Base-by-base conservation (phyloP, 2,329 filamentous ascomycete species). In the Ceratocystis ficicola region DNA sequence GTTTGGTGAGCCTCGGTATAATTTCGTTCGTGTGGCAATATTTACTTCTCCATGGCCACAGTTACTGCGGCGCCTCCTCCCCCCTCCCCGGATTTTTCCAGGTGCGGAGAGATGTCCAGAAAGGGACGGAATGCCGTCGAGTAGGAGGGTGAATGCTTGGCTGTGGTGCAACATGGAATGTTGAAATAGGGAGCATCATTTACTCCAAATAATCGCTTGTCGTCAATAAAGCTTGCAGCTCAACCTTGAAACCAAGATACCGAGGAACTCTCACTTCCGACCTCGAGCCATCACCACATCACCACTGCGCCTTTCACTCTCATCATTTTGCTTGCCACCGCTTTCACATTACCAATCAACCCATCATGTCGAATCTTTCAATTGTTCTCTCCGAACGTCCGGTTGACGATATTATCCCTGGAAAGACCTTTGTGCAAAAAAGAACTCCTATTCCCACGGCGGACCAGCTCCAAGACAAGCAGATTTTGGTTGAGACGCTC, bases 371-470 rank as follows among this genome's bases (percentile, higher is more conserved):
- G 32, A 81, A 79, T 73, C 73, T 76, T 59, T 78, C 78, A 50
- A 76, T 88, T 68, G 77, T 83, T 68, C 82, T 90, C 67, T 84
- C 83, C 64, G 80, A 88, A 75, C 80, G 87, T 62, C 87, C 87
- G 8, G 79, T 75, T 65, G 78, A 74, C 64, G 75, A 79, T 68
- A 85, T 90, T 73, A 73, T 88, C 65, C 83, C 84, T 2, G 85
- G 85, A 67, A 75, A 83, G 72, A 77, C 76, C 4, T 66, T 66
- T 66, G 65, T 60, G 1, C 65, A 66, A n/a, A 63, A 64, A 30
- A 48, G 28, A 44, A 74, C 77, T 1, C 77, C 81, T 1, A 77
- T 82, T 3, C 81, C 82, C 70, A 75, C 79, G 6, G 76, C 78
- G 22, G 75, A 75, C 41, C 77, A 82, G 68, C 77, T 87, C 52